phyloP scores from a whole-genome alignment of 345 rosid genomes.

The Brassica carinata region DNA sequence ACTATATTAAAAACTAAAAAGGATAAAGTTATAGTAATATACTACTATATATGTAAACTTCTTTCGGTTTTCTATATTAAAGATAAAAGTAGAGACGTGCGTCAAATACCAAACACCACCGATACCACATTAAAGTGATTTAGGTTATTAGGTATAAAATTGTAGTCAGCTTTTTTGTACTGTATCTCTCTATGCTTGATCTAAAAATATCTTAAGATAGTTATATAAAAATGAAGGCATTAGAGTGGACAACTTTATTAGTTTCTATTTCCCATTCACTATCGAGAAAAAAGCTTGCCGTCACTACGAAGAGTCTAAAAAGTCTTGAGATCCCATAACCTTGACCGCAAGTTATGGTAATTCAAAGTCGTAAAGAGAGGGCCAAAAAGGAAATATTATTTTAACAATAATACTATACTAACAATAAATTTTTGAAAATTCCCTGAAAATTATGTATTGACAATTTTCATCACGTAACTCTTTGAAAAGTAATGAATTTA shows the following conservation, averaged over 20 bases:
- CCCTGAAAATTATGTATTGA: neutral
- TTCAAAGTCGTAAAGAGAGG: conserved; percentile 35
- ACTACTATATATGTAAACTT: neutral
- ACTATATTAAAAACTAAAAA: neutral
- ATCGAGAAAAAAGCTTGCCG: conserved; percentile 17
- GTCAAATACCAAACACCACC: conserved; percentile 38
- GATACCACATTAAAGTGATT: conserved; percentile 19
- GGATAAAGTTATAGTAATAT: neutral
- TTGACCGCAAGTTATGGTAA: conserved; percentile 33
- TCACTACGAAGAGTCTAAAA: conserved; percentile 36
- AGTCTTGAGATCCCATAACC: conserved; percentile 33
- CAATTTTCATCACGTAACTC: conserved; percentile 15
- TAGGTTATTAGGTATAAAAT: conserved; percentile 6
- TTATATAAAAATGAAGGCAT: conserved; percentile 1
- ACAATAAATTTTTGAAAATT: neutral
- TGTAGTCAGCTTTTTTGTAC: conserved; percentile 15
- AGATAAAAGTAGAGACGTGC: conserved; percentile 25
- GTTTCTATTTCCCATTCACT: neutral
- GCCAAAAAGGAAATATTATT: conserved; percentile 11
- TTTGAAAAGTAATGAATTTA: neutral
- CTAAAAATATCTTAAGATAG: neutral
- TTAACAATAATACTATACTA: conserved; percentile 2
- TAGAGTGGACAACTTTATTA: neutral
- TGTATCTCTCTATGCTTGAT: conserved; percentile 3
- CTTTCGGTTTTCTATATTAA: neutral